phyloP scores from a whole-genome alignment of 306 rosid species.

The Corylus americana region DNA sequence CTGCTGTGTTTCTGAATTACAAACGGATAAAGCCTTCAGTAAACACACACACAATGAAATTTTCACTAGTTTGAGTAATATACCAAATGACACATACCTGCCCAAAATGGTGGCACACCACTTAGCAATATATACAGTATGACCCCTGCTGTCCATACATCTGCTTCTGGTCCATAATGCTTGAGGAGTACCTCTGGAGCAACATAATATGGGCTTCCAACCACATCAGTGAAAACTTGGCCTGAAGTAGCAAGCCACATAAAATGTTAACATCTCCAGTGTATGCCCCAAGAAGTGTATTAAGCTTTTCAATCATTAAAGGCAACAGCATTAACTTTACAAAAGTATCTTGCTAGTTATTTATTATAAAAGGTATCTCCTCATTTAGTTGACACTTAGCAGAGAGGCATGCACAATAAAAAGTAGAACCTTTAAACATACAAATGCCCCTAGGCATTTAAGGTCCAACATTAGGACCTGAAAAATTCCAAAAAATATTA shows the following conservation, averaged over 20 bases:
- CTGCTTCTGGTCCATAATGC: constrained; percentile 93
- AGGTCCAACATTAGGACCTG: neutral
- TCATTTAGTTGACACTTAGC: neutral
- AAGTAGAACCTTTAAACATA: neutral
- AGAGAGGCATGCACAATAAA: neutral
- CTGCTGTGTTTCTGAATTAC: constrained; percentile 87
- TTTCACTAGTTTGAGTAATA: neutral
- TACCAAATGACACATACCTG: constrained; percentile 52
- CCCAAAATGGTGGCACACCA: constrained; percentile 98
- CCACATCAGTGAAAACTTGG: constrained; percentile 91
- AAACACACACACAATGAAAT: constrained; percentile 26
- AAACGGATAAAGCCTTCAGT: constrained; percentile 42
- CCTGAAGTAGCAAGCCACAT: constrained; percentile 45
- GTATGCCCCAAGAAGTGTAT: neutral
- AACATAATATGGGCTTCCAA: constrained; percentile 95
- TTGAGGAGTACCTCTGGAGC: constrained; percentile 98
- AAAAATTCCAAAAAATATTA: neutral
- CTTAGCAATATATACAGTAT: constrained; percentile 84
- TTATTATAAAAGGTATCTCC: constrained; percentile 3
- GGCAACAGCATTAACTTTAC: neutral
- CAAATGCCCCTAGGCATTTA: neutral
- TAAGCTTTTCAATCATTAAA: constrained; percentile 2
- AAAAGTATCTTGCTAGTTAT: neutral
- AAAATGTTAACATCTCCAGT: constrained; percentile 24
- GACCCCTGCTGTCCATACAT: constrained; percentile 97